Base-by-base conservation (phyloP, 2,329 filamentous ascomycete genomes). In the Xylariaceae sp. region DNA sequence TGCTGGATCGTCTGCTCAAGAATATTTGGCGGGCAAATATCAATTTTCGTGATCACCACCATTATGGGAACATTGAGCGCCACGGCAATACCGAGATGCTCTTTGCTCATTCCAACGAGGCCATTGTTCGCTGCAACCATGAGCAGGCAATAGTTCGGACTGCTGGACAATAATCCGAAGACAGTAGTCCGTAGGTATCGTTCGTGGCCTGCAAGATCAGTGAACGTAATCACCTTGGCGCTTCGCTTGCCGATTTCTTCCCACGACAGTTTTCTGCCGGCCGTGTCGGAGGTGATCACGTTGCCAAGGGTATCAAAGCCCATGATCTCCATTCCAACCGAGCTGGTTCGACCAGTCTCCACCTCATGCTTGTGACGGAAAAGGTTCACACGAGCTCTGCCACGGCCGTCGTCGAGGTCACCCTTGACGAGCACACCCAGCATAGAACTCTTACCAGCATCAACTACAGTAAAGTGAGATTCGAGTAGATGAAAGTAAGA, bases 51-150 rank as follows among this genome's bases (percentile, higher is more conserved):
- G 64, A 97, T 87, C 65, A 97, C 88, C 2, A 97, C 92, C 90
- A 99, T 96, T 67, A 99, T 91, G 0, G 94, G 94, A 9, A 99
- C 93, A 70, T 97, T 97, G 55, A 99, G 80, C 0, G 94, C 92
- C 37, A 97, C 79, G 0, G 94, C 93, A 64, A 99, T 96, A 13
- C 94, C 94, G 3, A 99, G 78, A 74, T 99, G 94, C 77, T 99
- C 94, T 80, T 95, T 96, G 75, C 90, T 96, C 94, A 97, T 99
- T 17, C 94, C 94, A 51, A 97, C 90, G 51, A 99, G 79, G 2
- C 94, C 94, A 71, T 99, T 97, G 70, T 99, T 99, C 15, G 94
- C 94, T 10, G 94, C 94, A 0, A 99, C 94, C 94, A 99, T 99
- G 52, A 99, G 84, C 34, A 99, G 77, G 72, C 94, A 97, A 78